Evolutionary conservation across 805 yeast genomes (phyloP), one percentile per base, ranked within the genome.

Genomic region (Wickerhamomyces bisporus): DNA sequence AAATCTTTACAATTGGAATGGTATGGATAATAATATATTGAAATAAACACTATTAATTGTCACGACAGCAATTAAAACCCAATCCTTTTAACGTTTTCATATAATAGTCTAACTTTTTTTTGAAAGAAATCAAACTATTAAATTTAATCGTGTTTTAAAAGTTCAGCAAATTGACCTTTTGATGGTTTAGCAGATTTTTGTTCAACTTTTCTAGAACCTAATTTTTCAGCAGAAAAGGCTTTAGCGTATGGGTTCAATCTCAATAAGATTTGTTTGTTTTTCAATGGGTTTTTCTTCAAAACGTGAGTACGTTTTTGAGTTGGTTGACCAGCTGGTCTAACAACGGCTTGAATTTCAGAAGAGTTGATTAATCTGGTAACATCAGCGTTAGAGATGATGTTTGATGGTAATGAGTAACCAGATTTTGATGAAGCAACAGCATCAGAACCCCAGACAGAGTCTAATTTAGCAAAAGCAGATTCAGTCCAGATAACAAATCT

Each of bases 401-500:
- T 86, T 56, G 82, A 47, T 77, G 99, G 99, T 67, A 93, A 79
- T 51, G 87, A 44, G 94, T 84, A 89, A 68, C 85, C 85, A 58
- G 88, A 69, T 81, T 89, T 89, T 64, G 85, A 64, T 42, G 93
- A 79, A 60, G 81, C 77, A 66, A 83, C 79, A 61, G 89, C 67
- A 67, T 84, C 94, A 55, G 95, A 79, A 70, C 95, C 95, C 93
- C 93, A 93, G 78, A 93, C 86, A 54, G 88, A 76, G 80, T 93
- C 99, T 66, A 93, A 81, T 64, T 89, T 80, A 68, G 89, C 84
- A 71, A 93, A 88, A 68, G 99, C 99, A 68, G 87, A 76, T 79
- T 89, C 96, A 66, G 98, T 89, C 98, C 98, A 93, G 87, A 93
- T 87, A 66, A 93, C 84, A 66, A 93, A 93, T 82, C 98, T 89